Evolutionary conservation across 2,329 filamentous ascomycete species (phyloP), one percentile per base, ranked within the genome.

Genomic region (Ampelomyces quisqualis): DNA sequence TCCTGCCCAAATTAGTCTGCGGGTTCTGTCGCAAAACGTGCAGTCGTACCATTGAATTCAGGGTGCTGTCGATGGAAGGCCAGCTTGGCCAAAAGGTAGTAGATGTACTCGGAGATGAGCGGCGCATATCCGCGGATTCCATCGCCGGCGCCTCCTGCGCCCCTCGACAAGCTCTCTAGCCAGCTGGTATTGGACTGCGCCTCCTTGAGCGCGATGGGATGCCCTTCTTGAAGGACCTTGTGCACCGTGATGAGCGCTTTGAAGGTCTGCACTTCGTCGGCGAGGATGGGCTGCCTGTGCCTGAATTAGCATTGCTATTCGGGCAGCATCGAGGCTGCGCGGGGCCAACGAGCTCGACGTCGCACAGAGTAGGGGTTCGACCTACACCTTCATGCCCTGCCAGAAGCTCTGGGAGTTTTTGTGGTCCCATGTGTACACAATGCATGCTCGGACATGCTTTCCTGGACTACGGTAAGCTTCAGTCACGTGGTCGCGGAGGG

Each of bases 401-500:
- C 93, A 98, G 70, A 98, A 98, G 83, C 79, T 28, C 31, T 29
- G 24, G 18, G 90, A 95, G 53, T 86, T 95, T 74, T 95, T 94
- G 76, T 98, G 90, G 72, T 98, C 93, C 93, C 93, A 98, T 44
- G 91, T 97, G 71, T 97, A 97, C 31, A 98, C 91, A 62, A 98
- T 98, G 67, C 89, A 95, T 70, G 87, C 90, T 65, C 93, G 88
- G 43, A 98, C 93, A 86, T 98, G 93, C 74, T 98, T 98, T 47
- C 80, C 80, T 80, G 62, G 24, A 30, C 50, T 34, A 20, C 38
- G 19, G 51, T 73, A 43, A 73, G 67, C 53, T 51, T 51, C 24
- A 40, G 28, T 33, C 17, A 34, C 19, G 37, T 42, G 3, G 24
- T 35, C 19, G 38, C 39, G 34, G 10, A 14, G n/a, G 45, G 34